Evolutionary conservation across 805 yeast genomes (phyloP).

Genomic region (Zygosaccharomyces siamensis): DNA sequence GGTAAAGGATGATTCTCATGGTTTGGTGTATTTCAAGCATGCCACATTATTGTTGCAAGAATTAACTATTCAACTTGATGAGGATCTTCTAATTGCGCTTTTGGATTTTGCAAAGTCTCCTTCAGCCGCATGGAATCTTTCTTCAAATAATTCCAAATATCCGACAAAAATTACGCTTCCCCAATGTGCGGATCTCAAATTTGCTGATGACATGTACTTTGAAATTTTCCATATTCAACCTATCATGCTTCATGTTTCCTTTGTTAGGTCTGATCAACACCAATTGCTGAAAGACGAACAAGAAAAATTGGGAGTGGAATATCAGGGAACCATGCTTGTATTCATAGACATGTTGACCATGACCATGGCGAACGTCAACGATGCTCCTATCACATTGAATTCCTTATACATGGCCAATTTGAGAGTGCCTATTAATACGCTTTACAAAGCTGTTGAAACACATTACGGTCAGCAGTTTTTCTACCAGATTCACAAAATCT

Average conservation of each 20-base stretch:
- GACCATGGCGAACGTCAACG: slow-evolving; percentile 96
- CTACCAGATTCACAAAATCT: slow-evolving; percentile 83
- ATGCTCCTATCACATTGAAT: slow-evolving; percentile 88
- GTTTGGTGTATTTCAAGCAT: slow-evolving; percentile 83
- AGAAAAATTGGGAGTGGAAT: slow-evolving; percentile 16
- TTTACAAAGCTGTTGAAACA: slow-evolving; percentile 63
- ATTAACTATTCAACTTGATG: slow-evolving; percentile 88
- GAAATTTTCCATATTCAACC: slow-evolving; percentile 94
- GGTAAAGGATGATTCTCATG: slow-evolving; percentile 85
- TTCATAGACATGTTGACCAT: slow-evolving; percentile 82
- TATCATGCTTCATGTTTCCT: slow-evolving; percentile 78
- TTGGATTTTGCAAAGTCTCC: slow-evolving; percentile 77
- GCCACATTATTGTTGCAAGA: slow-evolving; percentile 89
- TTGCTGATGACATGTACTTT: slow-evolving; percentile 76
- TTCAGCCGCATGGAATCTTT: slow-evolving; percentile 71
- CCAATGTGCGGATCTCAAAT: slow-evolving; percentile 52
- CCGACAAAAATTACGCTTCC: slow-evolving; percentile 71
- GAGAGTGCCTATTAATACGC: slow-evolving; percentile 74
- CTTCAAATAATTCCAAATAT: slow-evolving; percentile 41
- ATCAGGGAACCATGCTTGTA: slow-evolving; percentile 63
- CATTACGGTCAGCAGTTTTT: slow-evolving; percentile 92
- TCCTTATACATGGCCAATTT: slow-evolving; percentile 85
- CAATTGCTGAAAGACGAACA: slow-evolving; percentile 57
- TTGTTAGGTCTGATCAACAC: slow-evolving; percentile 80
- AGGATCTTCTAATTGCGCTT: slow-evolving; percentile 79